A percentile compares a stretch with the other conserved stretches of the same genome.
Conservation (phyloP, 108 stramenopile species). For the Cyclotella cryptica region DNA sequence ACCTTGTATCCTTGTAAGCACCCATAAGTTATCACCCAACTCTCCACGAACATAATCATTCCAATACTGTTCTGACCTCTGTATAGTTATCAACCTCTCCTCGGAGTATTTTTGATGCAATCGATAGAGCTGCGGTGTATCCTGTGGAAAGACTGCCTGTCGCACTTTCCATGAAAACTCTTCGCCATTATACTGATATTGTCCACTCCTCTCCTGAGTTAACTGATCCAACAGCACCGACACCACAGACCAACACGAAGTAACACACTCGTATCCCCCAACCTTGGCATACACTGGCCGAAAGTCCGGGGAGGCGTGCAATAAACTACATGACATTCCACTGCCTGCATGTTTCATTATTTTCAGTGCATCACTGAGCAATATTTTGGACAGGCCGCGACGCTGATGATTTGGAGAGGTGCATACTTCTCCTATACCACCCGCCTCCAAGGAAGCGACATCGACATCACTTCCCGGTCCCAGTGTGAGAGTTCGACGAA, state of each 20-base stretch:
- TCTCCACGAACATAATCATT: conserved; percentile 68
- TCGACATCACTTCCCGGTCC: conserved; percentile 17
- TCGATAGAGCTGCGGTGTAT: conserved; percentile 48
- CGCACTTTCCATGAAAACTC: conserved; percentile 33
- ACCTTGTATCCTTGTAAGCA: conserved; percentile 26
- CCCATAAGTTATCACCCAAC: conserved; percentile 57
- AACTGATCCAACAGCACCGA: conserved; percentile 11
- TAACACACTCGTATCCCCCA: conserved; percentile 54
- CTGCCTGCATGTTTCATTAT: conserved; percentile 17
- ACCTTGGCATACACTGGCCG: conserved; percentile 67
- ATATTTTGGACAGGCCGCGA: conserved; percentile 61
- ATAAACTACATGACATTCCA: conserved; percentile 57
- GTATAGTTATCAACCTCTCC: conserved; percentile 63
- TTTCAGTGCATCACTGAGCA: conserved; percentile 69
- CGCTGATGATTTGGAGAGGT: conserved; percentile 62
- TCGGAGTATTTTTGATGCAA: conserved; percentile 72
- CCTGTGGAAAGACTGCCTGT: conserved; percentile 66
- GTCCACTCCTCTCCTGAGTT: not conserved
- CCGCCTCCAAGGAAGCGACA: conserved; percentile 51
- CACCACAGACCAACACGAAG: conserved; percentile 63
- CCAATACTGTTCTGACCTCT: no score
- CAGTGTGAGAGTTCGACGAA: conserved; percentile 57
- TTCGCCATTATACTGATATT: conserved; percentile 10
- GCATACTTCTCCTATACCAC: conserved; percentile 88
- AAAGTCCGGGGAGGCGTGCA: conserved; percentile 75